A percentile compares a stretch with the other conserved stretches of the same genome.
Conservation (phyloP, 1,284 basidiomycete species). For the Rhizoctonia solani region DNA sequence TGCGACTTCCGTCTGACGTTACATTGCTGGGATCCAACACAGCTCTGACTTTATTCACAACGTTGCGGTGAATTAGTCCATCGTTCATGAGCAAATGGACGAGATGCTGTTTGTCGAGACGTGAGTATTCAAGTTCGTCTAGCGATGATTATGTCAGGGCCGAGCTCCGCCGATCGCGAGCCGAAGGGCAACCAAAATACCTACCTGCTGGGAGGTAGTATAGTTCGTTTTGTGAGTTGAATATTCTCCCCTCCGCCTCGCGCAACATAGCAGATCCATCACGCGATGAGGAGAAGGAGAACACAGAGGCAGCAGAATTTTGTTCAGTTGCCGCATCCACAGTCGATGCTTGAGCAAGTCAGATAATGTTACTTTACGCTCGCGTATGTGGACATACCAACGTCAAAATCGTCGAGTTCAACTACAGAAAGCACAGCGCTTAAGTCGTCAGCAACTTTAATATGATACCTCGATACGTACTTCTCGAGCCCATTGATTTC, state of each 20-base stretch:
- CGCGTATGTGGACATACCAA: neutral
- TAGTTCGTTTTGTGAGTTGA: constrained; percentile 36
- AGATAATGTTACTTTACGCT: neutral
- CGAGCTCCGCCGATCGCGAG: too few relatives aligned
- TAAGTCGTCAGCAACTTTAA: neutral
- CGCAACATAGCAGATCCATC: constrained; percentile 34
- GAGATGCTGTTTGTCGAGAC: constrained; percentile 35
- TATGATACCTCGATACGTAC: neutral
- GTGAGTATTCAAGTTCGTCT: constrained; percentile 30
- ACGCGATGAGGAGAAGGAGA: constrained; percentile 32
- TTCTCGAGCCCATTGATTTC: neutral
- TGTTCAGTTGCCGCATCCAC: constrained; percentile 17
- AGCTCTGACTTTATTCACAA: constrained; percentile 6
- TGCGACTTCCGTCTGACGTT: constrained; percentile 26
- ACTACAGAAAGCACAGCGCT: neutral
- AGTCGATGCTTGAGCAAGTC: neutral
- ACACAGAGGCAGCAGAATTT: constrained; percentile 30
- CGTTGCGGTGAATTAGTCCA: constrained; percentile 21
- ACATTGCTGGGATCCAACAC: constrained; percentile 24
- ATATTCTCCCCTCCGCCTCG: constrained; percentile 34
- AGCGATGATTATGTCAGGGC: neutral
- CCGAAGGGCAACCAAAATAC: neutral
- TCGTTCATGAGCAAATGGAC: constrained; percentile 34
- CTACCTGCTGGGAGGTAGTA: constrained; percentile 36
- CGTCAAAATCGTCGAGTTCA: constrained; percentile 14